Evolutionary conservation across 108 stramenopile species (phyloP), one percentile per base, ranked within the genome.

Genomic region (Aurantiochytrium sp.): DNA sequence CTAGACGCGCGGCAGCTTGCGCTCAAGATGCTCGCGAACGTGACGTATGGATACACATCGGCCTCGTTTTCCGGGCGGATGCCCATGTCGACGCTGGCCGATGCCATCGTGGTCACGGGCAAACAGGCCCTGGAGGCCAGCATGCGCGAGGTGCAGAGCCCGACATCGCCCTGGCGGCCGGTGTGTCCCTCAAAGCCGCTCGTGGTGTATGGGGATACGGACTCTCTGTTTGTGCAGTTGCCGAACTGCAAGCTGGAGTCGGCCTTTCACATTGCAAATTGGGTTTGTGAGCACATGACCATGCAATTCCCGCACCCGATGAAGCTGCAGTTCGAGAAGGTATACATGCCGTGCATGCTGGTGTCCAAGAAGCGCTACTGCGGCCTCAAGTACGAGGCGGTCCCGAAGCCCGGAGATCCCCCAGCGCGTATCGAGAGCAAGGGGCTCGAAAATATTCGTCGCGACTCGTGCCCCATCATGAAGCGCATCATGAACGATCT

Each of bases 1-100:
- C 93, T 98, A 50, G 96, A 98, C 91, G 98, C 99, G 17, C 93
- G 97, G n/a, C 99, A 99, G 89, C 91, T 98, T 42, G 99, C 98
- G 36, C 91, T 99, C 37, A 99, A 99, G 88, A 96, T 98, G 91
- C 95, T 99, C 87, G 96, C 98, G 22, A 99, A 99, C 91, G 99
- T 99, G 22, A 98, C 97, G 5, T 99, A 98, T 89, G 96, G 97
- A 0, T 99, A 99, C 89, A 98, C 97, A 4, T 94, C 95, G 1
- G 98, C 98, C 3, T 96, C 97, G 12, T 99, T 97, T 91, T 95
- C 94, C 69, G 99, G 99, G 4, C 91, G 99, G 42, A 97, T 95
- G 87, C 97, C 98, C 5, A 95, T 96, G 91, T 95, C 97, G 22
- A 91, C 97, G 54, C 92, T 99, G 34, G 99, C 99, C 10, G 98